These are phyloP conservation scores for Lactuca saligna DNA, from an alignment of 129 eudicot species.

Conservation along the genomic window DNA sequence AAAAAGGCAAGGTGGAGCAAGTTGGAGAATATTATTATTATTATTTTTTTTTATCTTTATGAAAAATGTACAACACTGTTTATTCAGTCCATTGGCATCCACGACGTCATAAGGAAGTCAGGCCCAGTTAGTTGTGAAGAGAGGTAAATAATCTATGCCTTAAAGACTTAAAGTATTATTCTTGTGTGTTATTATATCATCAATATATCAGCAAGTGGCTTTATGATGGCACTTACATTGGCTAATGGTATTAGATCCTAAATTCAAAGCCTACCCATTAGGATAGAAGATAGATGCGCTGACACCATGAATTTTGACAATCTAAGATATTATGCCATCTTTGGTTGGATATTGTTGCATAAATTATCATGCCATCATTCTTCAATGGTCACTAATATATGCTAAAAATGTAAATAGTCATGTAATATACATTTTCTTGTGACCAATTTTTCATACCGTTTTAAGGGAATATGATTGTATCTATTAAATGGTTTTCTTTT, in stretches of 20 bases:
- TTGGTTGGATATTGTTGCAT: conserved; percentile 36
- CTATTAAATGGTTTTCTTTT: conserved; percentile 12
- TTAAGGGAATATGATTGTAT: background rate
- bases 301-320: conserved; percentile 32
- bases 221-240: conserved; percentile 40
- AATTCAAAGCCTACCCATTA: conserved; percentile 37
- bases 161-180: conserved; percentile 40
- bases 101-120: conserved; percentile 27
- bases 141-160: conserved; percentile 31
- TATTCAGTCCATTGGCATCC: conserved; percentile 47
- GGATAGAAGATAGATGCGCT: conserved; percentile 57
- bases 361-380: conserved; percentile 12
- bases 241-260: conserved; percentile 55
- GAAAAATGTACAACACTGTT: conserved; percentile 33
- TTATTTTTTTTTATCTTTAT: conserved; percentile 17
- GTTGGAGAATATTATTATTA: conserved; percentile 47
- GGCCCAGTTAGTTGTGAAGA: conserved; percentile 24
- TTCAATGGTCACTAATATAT: conserved; percentile 3
- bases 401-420: conserved; percentile 15
- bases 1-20: conserved; percentile 44
- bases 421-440: background rate
- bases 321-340: conserved; percentile 42
- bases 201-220: conserved; percentile 56
- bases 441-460: conserved; percentile 12
- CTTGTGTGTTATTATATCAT: conserved; percentile 47